Base-by-base conservation (phyloP, 163 green algal genomes). In the Smithsoniella earleae region DNA sequence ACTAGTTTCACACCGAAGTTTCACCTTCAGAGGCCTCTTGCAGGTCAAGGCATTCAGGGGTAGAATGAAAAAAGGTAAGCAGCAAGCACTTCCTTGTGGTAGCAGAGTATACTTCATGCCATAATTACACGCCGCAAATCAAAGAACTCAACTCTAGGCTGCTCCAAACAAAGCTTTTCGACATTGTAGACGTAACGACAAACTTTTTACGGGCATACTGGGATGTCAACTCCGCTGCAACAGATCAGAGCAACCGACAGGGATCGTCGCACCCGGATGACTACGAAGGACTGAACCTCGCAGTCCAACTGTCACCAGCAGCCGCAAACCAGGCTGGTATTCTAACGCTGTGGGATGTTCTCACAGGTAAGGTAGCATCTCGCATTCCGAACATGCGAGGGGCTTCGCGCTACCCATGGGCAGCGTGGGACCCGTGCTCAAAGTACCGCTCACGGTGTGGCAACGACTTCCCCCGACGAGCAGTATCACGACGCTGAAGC, bases 371-470 rank as follows among this genome's bases (percentile, higher is more conserved):
- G 58, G 58, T 69, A n/a, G 1, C 58, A 18, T 69, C 58, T 1
- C 58, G 58, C n/a, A 69, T 69, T 34, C 58, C 58, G 5, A 69
- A 69, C 58, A 38, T 69, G 58, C 20, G 34, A 4, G 8, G 27
- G 22, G 58, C 30, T 34, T 16, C 16, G 6, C 58, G 25, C 5
- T 16, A 30, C 16, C 58, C 58, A 13, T 69, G 58, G 58, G 31
- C 58, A 36, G 58, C 58, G 4, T 69, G 58, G 58, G 58, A 69
- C 25, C 58, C 58, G 8, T 69, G 58, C 58, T 69, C 58, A 4
- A 69, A 69, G 58, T 69, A 69, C 20, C 58, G 58, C 3, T 69
- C 58, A 16, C 20, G 58, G 58, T 69, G n/a, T 34, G 58, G 40
- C 40, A 22, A 13, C 40, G 40, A 10, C 10, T 22, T 10, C 40